Evolutionary conservation across 257 asterid species (phyloP).

Genomic region (Knoxia roxburghii): DNA sequence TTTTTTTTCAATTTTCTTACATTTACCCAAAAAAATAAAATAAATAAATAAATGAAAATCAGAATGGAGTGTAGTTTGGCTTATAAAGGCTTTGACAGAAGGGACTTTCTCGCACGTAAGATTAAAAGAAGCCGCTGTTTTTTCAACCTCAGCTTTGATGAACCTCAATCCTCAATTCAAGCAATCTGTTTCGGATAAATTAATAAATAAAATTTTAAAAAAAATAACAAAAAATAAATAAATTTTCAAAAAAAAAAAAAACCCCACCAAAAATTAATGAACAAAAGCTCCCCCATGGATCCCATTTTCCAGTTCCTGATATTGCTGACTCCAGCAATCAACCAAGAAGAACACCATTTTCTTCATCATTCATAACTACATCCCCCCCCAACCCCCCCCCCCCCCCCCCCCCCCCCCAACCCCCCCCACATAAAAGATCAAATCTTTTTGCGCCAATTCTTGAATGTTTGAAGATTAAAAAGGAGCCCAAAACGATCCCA

Average conservation of each 20-base stretch:
- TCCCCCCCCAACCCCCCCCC: no score
- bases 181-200: constrained; percentile 41
- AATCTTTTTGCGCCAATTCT: no score
- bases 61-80: no score
- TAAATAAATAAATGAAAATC: no score
- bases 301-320: neutral
- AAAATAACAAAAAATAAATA: constrained; percentile 2
- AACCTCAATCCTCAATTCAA: constrained; percentile 32
- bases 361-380: neutral
- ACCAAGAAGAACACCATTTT: neutral
- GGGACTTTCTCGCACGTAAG: neutral
- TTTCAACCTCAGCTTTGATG: constrained; percentile 28
- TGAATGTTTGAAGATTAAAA: no score
- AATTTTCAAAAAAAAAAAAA: constrained; percentile 5
- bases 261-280: neutral
- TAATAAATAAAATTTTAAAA: no score
- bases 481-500: neutral
- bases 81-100: neutral
- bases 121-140: neutral
- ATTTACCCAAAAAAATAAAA: no score
- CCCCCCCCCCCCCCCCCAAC: no score
- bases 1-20: no score
- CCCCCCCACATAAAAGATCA: no score
- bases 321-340: constrained; percentile 16
- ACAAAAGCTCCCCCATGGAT: constrained; percentile 8